Conservation (phyloP, 2,329 filamentous ascomycete species). For the Botrytis deweyae region DNA sequence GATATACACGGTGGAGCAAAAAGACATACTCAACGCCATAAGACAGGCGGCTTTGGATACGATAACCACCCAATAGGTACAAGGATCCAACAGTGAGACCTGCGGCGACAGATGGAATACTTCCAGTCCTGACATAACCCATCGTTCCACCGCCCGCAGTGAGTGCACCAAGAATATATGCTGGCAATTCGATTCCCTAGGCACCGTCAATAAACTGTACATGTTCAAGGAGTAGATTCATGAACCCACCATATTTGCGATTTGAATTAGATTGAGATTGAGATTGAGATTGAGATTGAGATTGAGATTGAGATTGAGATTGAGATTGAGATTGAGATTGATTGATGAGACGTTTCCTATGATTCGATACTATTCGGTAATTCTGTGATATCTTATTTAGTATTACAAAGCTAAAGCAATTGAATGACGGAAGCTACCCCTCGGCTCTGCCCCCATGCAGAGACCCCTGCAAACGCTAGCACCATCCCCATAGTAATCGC, state of each 20-base stretch:
- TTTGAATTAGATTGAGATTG: slow-evolving; percentile 3
- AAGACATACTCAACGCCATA: slow-evolving; percentile 69
- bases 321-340: not conserved
- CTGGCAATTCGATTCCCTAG: slow-evolving; percentile 56
- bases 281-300: not conserved
- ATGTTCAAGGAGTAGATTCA: not conserved
- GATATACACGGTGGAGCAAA: not conserved
- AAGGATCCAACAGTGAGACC: slow-evolving; percentile 78
- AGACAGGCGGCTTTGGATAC: slow-evolving; percentile 69
- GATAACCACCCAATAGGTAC: slow-evolving; percentile 75
- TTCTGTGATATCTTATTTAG: not conserved
- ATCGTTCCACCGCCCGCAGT: slow-evolving; percentile 85
- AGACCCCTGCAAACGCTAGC: slow-evolving; percentile 18
- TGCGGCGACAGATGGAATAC: slow-evolving; percentile 81
- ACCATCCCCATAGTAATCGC: slow-evolving; percentile 10
- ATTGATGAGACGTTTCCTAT: not conserved
- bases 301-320: not conserved
- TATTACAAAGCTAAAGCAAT: slow-evolving; percentile 6
- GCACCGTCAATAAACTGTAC: slow-evolving; percentile 15
- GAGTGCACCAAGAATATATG: slow-evolving; percentile 75
- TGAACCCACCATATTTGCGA: slow-evolving; percentile 33
- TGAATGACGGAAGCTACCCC: slow-evolving; percentile 16
- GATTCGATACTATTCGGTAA: not conserved
- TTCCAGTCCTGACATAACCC: slow-evolving; percentile 82
- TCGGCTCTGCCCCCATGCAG: slow-evolving; percentile 14